phyloP scores from a whole-genome alignment of 2,329 filamentous ascomycete genomes.

The Mycocentrospora acerina region DNA sequence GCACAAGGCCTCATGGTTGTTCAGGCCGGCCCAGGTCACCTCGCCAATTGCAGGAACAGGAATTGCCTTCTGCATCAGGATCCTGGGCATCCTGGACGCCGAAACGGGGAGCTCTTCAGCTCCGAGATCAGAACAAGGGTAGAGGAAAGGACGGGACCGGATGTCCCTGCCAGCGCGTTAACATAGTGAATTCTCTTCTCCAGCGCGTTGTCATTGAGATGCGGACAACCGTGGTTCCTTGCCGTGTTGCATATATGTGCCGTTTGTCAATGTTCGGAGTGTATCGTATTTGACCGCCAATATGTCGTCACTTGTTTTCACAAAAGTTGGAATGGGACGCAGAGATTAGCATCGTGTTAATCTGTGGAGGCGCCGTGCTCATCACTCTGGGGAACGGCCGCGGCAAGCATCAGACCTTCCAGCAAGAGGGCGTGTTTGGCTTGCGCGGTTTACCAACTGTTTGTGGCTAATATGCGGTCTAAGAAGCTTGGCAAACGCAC shows the following conservation, averaged over 20 bases:
- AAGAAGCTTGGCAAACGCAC: conserved; percentile 19
- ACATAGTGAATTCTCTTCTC: not conserved
- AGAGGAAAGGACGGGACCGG: conserved; percentile 16
- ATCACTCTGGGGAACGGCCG: conserved; percentile 15
- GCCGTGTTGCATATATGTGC: conserved; percentile 13
- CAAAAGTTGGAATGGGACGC: not conserved
- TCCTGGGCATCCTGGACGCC: conserved; percentile 28
- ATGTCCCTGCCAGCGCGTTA: conserved; percentile 22
- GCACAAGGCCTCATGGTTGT: conserved; percentile 14
- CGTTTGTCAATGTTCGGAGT: conserved; percentile 6
- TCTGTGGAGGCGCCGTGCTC: conserved; percentile 16
- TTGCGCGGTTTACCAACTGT: conserved; percentile 13
- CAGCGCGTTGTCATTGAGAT: conserved; percentile 7
- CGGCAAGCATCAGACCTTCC: conserved; percentile 19
- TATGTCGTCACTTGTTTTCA: too few species aligned
- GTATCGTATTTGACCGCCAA: too few species aligned
- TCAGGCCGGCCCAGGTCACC: conserved; percentile 15
- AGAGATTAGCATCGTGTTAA: conserved; percentile 4
- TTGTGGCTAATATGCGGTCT: conserved; percentile 22
- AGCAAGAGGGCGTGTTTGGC: conserved; percentile 15
- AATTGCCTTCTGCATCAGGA: conserved; percentile 10
- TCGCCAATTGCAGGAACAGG: conserved; percentile 19
- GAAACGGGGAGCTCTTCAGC: conserved; percentile 35
- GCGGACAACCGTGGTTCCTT: conserved; percentile 16
- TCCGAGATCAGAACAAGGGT: conserved; percentile 28